Percentiles rank a stretch among this genome's conserved stretches.
Conservation (phyloP, 2,329 filamentous ascomycete species). For the Rugonectria rugulosa region DNA sequence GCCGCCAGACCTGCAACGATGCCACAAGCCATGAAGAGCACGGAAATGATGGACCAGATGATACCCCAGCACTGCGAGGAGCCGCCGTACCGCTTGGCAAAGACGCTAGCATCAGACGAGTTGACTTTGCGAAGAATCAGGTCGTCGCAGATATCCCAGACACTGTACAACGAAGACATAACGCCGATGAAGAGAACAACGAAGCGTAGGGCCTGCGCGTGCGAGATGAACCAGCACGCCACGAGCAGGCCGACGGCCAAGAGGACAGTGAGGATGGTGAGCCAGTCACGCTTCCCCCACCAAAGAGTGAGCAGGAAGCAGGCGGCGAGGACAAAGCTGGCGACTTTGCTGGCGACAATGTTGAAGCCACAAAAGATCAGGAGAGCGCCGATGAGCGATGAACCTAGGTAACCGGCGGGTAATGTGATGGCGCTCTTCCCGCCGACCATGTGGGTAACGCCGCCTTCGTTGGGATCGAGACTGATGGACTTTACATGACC, state of each 20-base stretch:
- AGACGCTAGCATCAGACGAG: conserved; percentile 79
- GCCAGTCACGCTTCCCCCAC: conserved; percentile 82
- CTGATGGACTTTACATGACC: conserved; percentile 78
- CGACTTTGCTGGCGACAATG: conserved; percentile 82
- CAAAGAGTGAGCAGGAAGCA: conserved; percentile 82
- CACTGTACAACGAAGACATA: conserved; percentile 81
- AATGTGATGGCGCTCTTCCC: conserved; percentile 75
- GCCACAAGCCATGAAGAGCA: conserved; percentile 74
- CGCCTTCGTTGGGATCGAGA: conserved; percentile 79
- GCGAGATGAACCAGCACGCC: conserved; percentile 81
- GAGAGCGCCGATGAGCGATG: conserved; percentile 77
- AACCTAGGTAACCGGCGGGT: conserved; percentile 80
- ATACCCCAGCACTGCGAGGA: conserved; percentile 84
- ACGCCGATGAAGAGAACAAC: conserved; percentile 83
- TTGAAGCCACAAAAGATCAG: conserved; percentile 83
- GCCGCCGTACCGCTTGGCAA: conserved; percentile 79
- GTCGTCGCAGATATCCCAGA: conserved; percentile 88
- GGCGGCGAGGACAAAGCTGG: conserved; percentile 74
- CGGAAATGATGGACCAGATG: conserved; percentile 77
- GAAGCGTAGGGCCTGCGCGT: conserved; percentile 77
- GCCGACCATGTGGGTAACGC: conserved; percentile 79
- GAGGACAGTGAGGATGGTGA: conserved; percentile 75
- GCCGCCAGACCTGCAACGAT: conserved; percentile 81
- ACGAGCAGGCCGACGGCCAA: conserved; percentile 74
- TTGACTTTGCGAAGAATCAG: conserved; percentile 83